These are phyloP conservation scores for Aureobasidium sp. DNA, from an alignment of 2,329 filamentous ascomycete genomes.

Conservation along the genomic window DNA sequence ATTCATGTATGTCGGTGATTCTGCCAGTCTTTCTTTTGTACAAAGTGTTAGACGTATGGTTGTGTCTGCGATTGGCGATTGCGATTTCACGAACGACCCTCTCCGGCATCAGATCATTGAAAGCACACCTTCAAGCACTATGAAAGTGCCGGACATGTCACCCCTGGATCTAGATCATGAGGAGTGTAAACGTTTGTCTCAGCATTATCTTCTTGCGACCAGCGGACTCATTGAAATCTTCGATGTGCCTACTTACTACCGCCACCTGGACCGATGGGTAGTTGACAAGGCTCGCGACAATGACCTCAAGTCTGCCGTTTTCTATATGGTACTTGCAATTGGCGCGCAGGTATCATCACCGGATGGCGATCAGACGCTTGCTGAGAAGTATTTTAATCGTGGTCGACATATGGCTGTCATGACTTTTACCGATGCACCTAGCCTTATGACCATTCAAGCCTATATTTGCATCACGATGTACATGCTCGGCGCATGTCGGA, in stretches of 20 bases:
- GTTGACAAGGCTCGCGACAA: slow-evolving; percentile 26
- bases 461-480: slow-evolving; percentile 58
- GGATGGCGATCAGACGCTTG: slow-evolving; percentile 37
- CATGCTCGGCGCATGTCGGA: slow-evolving; percentile 57
- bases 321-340: slow-evolving; percentile 58
- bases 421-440: slow-evolving; percentile 55
- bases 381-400: slow-evolving; percentile 54
- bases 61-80: slow-evolving; percentile 26
- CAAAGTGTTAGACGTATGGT: slow-evolving; percentile 59
- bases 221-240: slow-evolving; percentile 57
- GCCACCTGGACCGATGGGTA: slow-evolving; percentile 14
- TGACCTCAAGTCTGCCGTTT: slow-evolving; percentile 52
- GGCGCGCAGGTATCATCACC: slow-evolving; percentile 45
- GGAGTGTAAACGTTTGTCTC: slow-evolving; percentile 46
- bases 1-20: slow-evolving; percentile 61
- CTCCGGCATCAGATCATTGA: slow-evolving; percentile 21
- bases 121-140: background rate
- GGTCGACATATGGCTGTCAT: slow-evolving; percentile 51
- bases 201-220: slow-evolving; percentile 51
- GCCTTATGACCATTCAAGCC: slow-evolving; percentile 56
- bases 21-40: slow-evolving; percentile 57
- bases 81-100: slow-evolving; percentile 21
- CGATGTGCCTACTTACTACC: slow-evolving; percentile 30
- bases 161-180: slow-evolving; percentile 36
- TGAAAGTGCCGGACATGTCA: background rate